Percentiles rank a stretch among this genome's conserved stretches.
Evolutionary conservation across 805 yeast species (phyloP).

Genomic region (Kazachstania psychrophila): DNA sequence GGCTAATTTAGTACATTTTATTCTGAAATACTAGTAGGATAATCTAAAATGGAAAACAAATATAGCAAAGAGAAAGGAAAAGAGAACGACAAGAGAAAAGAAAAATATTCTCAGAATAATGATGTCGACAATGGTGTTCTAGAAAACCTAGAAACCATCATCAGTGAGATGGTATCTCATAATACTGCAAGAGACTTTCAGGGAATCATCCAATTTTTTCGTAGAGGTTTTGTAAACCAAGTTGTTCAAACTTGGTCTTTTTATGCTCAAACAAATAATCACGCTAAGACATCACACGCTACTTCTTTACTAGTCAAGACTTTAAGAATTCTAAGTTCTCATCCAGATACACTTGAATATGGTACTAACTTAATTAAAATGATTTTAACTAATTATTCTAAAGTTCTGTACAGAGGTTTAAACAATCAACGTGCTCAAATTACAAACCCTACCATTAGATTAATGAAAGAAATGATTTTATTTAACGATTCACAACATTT

Average conservation of each 20-base stretch:
- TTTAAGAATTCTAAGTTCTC: conserved; percentile 20
- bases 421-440: conserved; percentile 46
- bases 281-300: conserved; percentile 38
- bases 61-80: neutral
- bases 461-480: conserved; percentile 44
- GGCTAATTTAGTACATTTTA: too few relatives aligned
- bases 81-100: conserved; percentile 6
- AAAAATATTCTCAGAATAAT: conserved; percentile 10
- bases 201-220: conserved; percentile 27
- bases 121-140: conserved; percentile 24
- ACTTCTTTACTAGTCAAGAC: conserved; percentile 36
- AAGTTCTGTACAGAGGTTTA: conserved; percentile 60
- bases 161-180: conserved; percentile 15
- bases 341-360: conserved; percentile 10
- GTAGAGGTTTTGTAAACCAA: conserved; percentile 31
- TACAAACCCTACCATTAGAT: conserved; percentile 52
- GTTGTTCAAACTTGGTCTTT: conserved; percentile 40
- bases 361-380: conserved; percentile 33
- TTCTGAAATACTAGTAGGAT: neutral
- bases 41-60: neutral
- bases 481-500: conserved; percentile 43
- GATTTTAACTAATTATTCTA: conserved; percentile 47
- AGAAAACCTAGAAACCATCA: conserved; percentile 17
- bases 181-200: conserved; percentile 16
- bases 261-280: conserved; percentile 41